Percentiles rank a stretch among this genome's conserved stretches.
Evolutionary conservation across 2,329 filamentous ascomycete species (phyloP).

Genomic region (Karstenula rhodostoma): DNA sequence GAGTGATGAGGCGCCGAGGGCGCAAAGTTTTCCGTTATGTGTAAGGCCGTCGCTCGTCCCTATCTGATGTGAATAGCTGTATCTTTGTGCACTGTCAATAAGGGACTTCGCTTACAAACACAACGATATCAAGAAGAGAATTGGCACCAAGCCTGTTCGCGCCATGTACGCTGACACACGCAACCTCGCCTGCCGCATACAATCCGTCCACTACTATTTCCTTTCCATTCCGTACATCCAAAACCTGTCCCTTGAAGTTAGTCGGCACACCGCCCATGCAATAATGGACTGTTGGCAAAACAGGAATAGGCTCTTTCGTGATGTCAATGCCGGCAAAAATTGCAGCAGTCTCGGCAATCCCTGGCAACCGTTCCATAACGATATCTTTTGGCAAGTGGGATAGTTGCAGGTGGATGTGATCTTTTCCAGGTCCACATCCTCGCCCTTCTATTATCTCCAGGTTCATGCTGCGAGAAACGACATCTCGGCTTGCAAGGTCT

Average conservation of each 20-base stretch:
- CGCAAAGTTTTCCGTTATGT: conserved; percentile 52
- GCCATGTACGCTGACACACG: conserved; percentile 60
- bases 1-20: conserved; percentile 47
- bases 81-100: background rate
- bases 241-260: conserved; percentile 58
- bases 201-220: conserved; percentile 56
- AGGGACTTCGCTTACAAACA: conserved; percentile 49
- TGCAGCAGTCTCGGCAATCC: conserved; percentile 60
- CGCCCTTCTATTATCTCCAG: conserved; percentile 59
- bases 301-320: conserved; percentile 59
- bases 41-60: conserved; percentile 56
- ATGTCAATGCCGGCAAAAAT: conserved; percentile 62
- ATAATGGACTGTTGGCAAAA: conserved; percentile 61
- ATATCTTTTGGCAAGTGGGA: conserved; percentile 57
- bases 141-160: conserved; percentile 60
- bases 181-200: conserved; percentile 59
- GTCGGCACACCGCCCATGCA: conserved; percentile 62
- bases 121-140: conserved; percentile 59
- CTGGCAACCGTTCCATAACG: conserved; percentile 57
- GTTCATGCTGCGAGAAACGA: conserved; percentile 59
- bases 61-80: conserved; percentile 15
- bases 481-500: conserved; percentile 59
- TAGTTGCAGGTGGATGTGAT: conserved; percentile 59
- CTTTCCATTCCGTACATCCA: conserved; percentile 50
- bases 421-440: conserved; percentile 56